These are phyloP conservation scores for Mucor mucedo DNA, from an alignment of 371 early-diverging fungal genomes.

Conservation along the genomic window DNA sequence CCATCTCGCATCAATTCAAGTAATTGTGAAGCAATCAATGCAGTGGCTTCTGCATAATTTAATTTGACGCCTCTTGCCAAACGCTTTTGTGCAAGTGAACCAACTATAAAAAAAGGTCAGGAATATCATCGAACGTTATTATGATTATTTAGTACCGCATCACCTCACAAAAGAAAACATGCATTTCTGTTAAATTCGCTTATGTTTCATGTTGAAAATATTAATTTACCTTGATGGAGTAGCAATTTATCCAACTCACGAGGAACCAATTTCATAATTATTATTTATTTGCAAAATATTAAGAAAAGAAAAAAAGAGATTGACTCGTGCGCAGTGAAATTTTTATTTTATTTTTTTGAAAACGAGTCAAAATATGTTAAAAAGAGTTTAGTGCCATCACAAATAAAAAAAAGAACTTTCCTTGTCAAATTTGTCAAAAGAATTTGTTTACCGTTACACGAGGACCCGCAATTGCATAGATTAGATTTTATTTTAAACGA, in stretches of 20 bases:
- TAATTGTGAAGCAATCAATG: conserved; percentile 83
- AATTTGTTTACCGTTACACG: no score
- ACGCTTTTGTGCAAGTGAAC: conserved; percentile 86
- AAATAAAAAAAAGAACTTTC: no score
- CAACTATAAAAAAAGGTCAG: conserved; percentile 50
- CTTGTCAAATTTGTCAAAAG: no score
- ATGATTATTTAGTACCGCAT: not conserved
- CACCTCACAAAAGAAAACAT: not conserved
- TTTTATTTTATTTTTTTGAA: no score
- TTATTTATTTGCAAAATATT: not conserved
- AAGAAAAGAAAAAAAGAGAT: conserved; percentile 9
- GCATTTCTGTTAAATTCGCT: not conserved
- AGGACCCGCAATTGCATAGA: no score
- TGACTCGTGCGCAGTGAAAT: not conserved
- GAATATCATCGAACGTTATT: not conserved
- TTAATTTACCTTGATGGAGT: conserved; percentile 64
- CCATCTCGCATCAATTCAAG: conserved; percentile 91
- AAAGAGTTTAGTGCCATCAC: no score
- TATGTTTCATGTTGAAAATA: conserved; percentile 3
- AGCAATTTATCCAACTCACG: conserved; percentile 91
- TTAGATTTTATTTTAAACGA: no score
- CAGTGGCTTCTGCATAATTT: conserved; percentile 86
- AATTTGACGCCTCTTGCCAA: conserved; percentile 86
- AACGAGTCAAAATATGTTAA: no score
- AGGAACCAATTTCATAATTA: conserved; percentile 74